These are phyloP conservation scores for Nemania abortiva DNA, from an alignment of 2,329 filamentous ascomycete genomes.

Conservation along the genomic window DNA sequence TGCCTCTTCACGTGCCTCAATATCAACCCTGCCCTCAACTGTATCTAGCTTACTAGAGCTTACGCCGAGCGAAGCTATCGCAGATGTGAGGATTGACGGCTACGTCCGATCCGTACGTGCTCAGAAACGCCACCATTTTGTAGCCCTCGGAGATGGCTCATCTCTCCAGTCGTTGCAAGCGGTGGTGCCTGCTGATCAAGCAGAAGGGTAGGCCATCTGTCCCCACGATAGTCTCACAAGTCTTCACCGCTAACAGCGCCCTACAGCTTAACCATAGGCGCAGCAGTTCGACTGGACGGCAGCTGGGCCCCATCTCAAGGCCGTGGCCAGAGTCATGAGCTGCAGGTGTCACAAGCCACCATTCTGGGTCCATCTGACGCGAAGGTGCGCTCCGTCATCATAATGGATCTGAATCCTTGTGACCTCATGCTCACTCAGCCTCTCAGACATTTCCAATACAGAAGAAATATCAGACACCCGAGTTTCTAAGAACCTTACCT, in stretches of 20 bases:
- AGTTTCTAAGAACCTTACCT: constrained; percentile 88
- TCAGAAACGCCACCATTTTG: constrained; percentile 87
- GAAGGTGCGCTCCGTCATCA: constrained; percentile 67
- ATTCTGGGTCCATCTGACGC: constrained; percentile 83
- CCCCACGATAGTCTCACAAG: constrained; percentile 33
- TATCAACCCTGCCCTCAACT: constrained; percentile 56
- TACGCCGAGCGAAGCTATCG: constrained; percentile 58
- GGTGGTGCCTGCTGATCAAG: constrained; percentile 77
- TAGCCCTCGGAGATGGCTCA: constrained; percentile 88
- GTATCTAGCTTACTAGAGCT: constrained; percentile 69
- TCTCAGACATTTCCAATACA: constrained; percentile 88
- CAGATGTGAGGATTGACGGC: constrained; percentile 75
- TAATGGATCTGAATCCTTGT: constrained; percentile 28
- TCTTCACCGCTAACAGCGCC: constrained; percentile 48
- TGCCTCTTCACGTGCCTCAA: constrained; percentile 39
- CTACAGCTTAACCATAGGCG: constrained; percentile 80
- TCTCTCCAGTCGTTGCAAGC: constrained; percentile 83
- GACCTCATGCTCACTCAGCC: constrained; percentile 42
- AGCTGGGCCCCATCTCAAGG: constrained; percentile 79
- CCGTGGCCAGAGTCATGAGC: constrained; percentile 79
- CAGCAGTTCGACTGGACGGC: constrained; percentile 82
- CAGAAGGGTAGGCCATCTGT: constrained; percentile 72
- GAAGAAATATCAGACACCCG: constrained; percentile 92
- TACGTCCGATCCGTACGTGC: constrained; percentile 87
- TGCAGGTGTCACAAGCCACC: constrained; percentile 77